These are phyloP conservation scores for Lagerstroemia fauriei DNA, from an alignment of 441 rosid genomes.

Conservation along the genomic window DNA sequence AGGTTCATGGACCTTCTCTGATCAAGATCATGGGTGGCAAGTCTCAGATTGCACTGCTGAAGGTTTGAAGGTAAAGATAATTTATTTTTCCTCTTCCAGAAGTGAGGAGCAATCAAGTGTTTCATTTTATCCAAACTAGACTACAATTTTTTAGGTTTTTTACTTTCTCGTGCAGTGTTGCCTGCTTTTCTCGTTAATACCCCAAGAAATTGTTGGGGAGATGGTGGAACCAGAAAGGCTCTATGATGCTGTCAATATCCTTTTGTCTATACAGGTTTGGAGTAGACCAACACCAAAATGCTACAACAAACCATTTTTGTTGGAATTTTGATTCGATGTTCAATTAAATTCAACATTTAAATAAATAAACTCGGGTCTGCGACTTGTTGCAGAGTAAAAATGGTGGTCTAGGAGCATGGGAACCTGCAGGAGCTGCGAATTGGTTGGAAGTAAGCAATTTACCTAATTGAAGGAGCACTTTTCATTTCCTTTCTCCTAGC, in stretches of 20 bases:
- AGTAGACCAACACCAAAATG: background rate
- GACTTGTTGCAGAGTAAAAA: conserved; percentile 54
- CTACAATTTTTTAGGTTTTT: background rate
- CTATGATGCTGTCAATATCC: conserved; percentile 62
- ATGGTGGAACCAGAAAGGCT: conserved; percentile 49
- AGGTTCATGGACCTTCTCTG: conserved; percentile 41
- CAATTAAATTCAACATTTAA: background rate
- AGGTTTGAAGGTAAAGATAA: conserved; percentile 8
- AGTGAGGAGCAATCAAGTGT: background rate
- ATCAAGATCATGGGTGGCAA: conserved; percentile 61
- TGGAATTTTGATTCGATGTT: background rate
- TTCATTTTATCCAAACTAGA: background rate
- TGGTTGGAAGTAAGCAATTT: conserved; percentile 66
- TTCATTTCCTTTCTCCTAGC: background rate
- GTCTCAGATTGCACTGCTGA: conserved; percentile 42
- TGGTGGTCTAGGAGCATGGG: conserved; percentile 77
- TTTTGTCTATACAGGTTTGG: conserved; percentile 61
- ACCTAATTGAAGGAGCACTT: background rate
- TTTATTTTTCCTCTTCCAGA: background rate
- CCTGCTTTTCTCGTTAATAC: conserved; percentile 63
- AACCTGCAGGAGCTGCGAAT: conserved; percentile 59
- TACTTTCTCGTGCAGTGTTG: conserved; percentile 52
- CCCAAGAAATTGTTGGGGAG: conserved; percentile 64
- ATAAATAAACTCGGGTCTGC: background rate
- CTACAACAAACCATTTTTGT: background rate